phyloP scores from a whole-genome alignment of 2,329 filamentous ascomycete genomes.

The Trichoderma harzianum region DNA sequence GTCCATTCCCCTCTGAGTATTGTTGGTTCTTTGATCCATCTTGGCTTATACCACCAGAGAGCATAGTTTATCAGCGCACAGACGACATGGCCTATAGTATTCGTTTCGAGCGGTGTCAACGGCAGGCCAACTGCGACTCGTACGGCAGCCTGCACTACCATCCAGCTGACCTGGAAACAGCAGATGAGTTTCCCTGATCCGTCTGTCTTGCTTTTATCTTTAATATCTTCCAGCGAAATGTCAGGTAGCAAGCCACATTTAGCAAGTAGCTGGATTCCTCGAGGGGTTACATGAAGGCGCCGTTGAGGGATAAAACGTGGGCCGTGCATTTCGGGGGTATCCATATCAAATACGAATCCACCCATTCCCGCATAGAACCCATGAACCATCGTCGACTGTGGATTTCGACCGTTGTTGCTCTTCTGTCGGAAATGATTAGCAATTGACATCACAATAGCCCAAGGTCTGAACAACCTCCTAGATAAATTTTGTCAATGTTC shows the following conservation, averaged over 20 bases:
- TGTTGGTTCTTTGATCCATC: conserved; percentile 16
- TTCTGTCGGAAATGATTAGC: neutral
- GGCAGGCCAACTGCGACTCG: conserved; percentile 31
- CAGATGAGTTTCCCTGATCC: conserved; percentile 33
- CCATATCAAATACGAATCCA: conserved; percentile 27
- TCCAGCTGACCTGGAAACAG: conserved; percentile 37
- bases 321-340: neutral
- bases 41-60: conserved; percentile 36
- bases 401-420: neutral
- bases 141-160: conserved; percentile 33
- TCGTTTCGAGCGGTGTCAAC: conserved; percentile 35
- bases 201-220: conserved; percentile 36
- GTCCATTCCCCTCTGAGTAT: conserved; percentile 16
- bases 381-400: conserved; percentile 27
- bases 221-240: conserved; percentile 25
- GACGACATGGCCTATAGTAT: conserved; percentile 33
- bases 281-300: conserved; percentile 7
- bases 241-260: neutral
- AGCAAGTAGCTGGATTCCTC: conserved; percentile 11
- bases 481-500: neutral
- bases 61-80: conserved; percentile 34
- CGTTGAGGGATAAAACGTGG: conserved; percentile 5
- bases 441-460: neutral
- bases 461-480: neutral
- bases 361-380: conserved; percentile 32